Base-by-base conservation (phyloP, 2,329 filamentous ascomycete genomes). In the Epicoccum sorghinum region DNA sequence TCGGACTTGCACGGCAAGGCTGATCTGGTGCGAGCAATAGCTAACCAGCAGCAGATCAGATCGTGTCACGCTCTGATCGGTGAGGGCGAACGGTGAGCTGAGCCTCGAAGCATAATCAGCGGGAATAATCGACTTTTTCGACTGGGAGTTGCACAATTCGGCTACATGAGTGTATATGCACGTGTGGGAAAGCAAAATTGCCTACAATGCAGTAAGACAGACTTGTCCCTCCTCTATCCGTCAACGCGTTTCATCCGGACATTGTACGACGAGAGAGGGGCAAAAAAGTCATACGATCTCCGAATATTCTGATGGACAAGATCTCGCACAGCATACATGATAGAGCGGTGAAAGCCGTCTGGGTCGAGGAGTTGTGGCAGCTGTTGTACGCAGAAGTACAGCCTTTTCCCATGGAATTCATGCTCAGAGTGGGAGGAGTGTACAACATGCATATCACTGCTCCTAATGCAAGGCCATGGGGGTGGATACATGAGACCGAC, bases 41-140 rank as follows among this genome's bases (percentile, higher is more conserved):
- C 18, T 38, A 22, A 47, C 38, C 52, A 47, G 51, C 55, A 49
- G 32, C 35, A 58, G 55, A 59, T 63, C 51, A 59, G 59, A 59
- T 60, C 47, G 56, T 63, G 42, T 54, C 52, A 60, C 60, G 49
- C 53, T 35, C 47, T 61, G 52, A 60, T 63, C 55, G 61, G 60
- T 65, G 55, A 61, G 41, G 9, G 25, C 33, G 43, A 46, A 48
- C 43, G 38, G 50, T 60, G 56, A 62, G 55, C 53, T 57, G 55
- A 48, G 18, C 40, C 32, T 23, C 33, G 35, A 42, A 30, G 36
- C 7, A 46, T 27, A 32, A 6, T 18, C 10, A 22, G 36, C 37
- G 22, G 27, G 38, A 10, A 7, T 22, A 23, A 42, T 22, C 22
- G 33, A 7, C 38, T 25, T 14, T 24, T 12, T 12, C 35, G 33